A percentile compares a stretch with the other conserved stretches of the same genome.
Conservation (phyloP, 768 basidiomycete species). For the Pisolithus sp. region DNA sequence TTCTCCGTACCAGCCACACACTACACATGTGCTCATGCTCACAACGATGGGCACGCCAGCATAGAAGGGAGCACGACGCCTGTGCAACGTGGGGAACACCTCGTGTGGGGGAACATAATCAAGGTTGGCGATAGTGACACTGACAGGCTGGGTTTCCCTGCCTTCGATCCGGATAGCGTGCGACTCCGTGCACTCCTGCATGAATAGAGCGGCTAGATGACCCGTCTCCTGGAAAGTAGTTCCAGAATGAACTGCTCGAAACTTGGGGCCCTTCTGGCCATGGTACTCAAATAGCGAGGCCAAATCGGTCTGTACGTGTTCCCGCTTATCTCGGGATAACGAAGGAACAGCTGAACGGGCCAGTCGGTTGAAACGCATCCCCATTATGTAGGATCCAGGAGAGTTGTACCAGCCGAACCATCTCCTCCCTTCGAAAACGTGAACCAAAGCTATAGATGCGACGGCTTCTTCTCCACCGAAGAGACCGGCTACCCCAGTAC, state of each 20-base stretch:
- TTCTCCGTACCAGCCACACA: slow-evolving; percentile 20
- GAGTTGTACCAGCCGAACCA: slow-evolving; percentile 35
- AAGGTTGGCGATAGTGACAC: slow-evolving; percentile 16
- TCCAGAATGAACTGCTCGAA: slow-evolving; percentile 21
- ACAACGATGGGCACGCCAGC: slow-evolving; percentile 17
- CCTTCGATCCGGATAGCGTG: not conserved
- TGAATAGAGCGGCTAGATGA: slow-evolving; percentile 22
- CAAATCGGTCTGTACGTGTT: slow-evolving; percentile 9
- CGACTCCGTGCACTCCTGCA: slow-evolving; percentile 15
- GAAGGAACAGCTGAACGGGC: slow-evolving; percentile 10
- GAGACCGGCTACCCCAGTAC: slow-evolving; percentile 29
- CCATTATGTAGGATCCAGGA: slow-evolving; percentile 30
- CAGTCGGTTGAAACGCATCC: slow-evolving; percentile 26
- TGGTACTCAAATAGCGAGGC: slow-evolving; percentile 19
- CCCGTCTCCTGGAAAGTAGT: slow-evolving; percentile 21
- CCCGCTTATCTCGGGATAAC: not conserved
- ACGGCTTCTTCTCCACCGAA: slow-evolving; percentile 35
- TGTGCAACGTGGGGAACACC: not conserved
- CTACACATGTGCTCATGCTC: slow-evolving; percentile 18
- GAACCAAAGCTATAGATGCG: slow-evolving; percentile 31
- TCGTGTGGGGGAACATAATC: not conserved
- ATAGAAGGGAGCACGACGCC: slow-evolving; percentile 4
- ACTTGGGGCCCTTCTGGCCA: slow-evolving; percentile 22
- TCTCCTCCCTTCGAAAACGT: slow-evolving; percentile 24
- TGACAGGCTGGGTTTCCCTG: slow-evolving; percentile 8